Percentiles rank a stretch among this genome's conserved stretches.
Conservation (phyloP, 441 rosid genomes). For the Populus hybrid region DNA sequence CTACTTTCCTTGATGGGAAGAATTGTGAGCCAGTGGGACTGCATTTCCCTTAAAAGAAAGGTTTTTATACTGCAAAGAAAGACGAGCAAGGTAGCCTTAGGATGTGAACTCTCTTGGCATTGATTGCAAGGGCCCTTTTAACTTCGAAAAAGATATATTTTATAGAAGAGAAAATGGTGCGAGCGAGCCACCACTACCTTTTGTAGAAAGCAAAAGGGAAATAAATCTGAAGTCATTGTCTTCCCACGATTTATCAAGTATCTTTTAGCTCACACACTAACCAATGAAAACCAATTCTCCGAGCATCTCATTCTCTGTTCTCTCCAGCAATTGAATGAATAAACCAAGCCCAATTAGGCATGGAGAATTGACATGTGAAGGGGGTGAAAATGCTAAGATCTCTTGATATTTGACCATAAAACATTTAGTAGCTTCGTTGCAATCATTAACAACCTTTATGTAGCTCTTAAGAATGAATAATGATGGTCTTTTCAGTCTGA, state of each 20-base stretch:
- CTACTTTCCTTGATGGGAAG: background rate
- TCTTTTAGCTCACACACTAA: slow-evolving; percentile 9
- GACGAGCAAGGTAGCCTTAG: background rate
- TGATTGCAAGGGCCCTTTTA: background rate
- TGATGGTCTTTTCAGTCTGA: background rate
- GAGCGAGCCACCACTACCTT: slow-evolving; percentile 7
- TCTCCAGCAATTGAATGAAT: slow-evolving; percentile 7
- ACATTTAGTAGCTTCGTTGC: background rate
- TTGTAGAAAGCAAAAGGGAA: slow-evolving; percentile 13
- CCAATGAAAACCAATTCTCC: background rate
- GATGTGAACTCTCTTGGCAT: background rate
- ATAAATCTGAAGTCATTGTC: slow-evolving; percentile 12
- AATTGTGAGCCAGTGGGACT: too few species aligned
- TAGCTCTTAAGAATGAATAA: background rate
- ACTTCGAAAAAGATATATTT: background rate
- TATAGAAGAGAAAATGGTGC: background rate
- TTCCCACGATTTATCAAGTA: background rate
- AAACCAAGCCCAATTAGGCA: background rate
- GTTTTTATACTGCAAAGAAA: background rate
- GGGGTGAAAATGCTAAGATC: background rate
- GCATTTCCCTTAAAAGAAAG: background rate
- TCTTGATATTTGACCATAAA: background rate
- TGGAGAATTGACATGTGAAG: background rate
- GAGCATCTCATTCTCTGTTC: slow-evolving; percentile 19
- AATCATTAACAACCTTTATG: slow-evolving; percentile 11